Evolutionary conservation across 2,329 filamentous ascomycete species (phyloP).

Genomic region (Neopestalotiopsis clavispora): DNA sequence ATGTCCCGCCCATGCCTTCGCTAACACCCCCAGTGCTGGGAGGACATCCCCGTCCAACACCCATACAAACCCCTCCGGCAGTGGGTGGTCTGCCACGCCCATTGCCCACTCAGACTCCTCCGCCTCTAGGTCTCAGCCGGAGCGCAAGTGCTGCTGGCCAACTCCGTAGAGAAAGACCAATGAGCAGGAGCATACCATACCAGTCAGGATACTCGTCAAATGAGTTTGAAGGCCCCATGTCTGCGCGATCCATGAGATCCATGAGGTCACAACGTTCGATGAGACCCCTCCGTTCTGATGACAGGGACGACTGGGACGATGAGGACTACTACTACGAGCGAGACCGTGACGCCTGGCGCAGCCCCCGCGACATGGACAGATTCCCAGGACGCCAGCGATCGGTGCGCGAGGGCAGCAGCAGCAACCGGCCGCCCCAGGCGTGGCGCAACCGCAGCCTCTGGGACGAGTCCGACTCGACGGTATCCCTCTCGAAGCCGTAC

Average conservation of each 20-base stretch:
- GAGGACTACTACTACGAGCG: slow-evolving; percentile 16
- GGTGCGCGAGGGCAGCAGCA: not conserved
- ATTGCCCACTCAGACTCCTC: not conserved
- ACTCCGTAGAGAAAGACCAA: not conserved
- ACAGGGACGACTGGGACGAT: slow-evolving; percentile 15
- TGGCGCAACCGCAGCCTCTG: slow-evolving; percentile 3
- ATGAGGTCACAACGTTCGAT: slow-evolving; percentile 8
- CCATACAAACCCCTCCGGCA: not conserved
- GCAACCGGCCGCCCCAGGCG: slow-evolving; percentile 4
- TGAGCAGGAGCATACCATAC: not conserved
- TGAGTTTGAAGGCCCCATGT: slow-evolving; percentile 13
- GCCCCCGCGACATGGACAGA: not conserved
- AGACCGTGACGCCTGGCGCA: slow-evolving; percentile 15
- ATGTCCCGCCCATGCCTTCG: not conserved
- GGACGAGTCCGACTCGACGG: not conserved
- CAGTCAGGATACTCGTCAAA: slow-evolving; percentile 4
- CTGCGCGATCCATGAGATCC: slow-evolving; percentile 9
- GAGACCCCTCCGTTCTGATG: slow-evolving; percentile 10
- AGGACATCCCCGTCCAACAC: not conserved
- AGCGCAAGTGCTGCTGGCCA: not conserved
- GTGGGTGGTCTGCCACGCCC: not conserved
- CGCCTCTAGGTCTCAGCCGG: not conserved
- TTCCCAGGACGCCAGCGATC: not conserved
- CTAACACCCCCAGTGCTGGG: not conserved
- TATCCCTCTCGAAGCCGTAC: slow-evolving; percentile 3